Base-by-base conservation (phyloP, 2,329 filamentous ascomycete genomes). In the Aspergillus tubingensis region DNA sequence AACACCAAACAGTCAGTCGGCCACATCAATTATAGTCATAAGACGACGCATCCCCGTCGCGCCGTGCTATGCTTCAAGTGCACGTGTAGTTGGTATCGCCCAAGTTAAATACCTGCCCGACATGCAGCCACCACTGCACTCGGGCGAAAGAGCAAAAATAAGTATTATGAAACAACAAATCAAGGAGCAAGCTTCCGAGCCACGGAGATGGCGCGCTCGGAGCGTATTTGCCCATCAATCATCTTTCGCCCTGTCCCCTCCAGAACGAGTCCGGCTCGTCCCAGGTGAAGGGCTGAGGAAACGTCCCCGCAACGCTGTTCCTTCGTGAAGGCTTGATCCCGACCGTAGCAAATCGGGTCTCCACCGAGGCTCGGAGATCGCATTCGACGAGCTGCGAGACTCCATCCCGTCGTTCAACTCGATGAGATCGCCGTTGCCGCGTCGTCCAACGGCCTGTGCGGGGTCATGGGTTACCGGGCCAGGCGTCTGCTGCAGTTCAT, bases 361-460 rank as follows among this genome's bases (percentile, higher is more conserved):
- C 56, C 62, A 62, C 11, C 62, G 47, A 36, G 64, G 21, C 8
- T 57, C 59, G 38, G 61, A 53, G 8, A 66, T 54, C 19, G 64
- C 57, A 30, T 59, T 67, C 10, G 69, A 67, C 6, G 68, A 66
- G 30, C 60, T 63, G 15, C 68, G 65, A n/a, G 66, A 67, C 51
- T 74, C 72, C n/a, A 72, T 61, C 1, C 74, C 68, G 61, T 78
- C 77, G 39, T 79, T 72, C 62, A 81, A 61, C 60, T 81, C 79
- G 17, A 81, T 81, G 27, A 81, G 65, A 63, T 81, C 79, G 8
- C 76, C 76, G 54, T 72, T 67, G 13, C 72, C 72, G 44, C 72
- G 70, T 8, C 73, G 65, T 4, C 71, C 69, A 17, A 68, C 57
- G 32, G 60, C 64, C 25, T 68, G 69, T 27, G 68, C 68, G 32